phyloP scores from a whole-genome alignment of 2,329 filamentous ascomycete species.

The Neospermospora avenae region DNA sequence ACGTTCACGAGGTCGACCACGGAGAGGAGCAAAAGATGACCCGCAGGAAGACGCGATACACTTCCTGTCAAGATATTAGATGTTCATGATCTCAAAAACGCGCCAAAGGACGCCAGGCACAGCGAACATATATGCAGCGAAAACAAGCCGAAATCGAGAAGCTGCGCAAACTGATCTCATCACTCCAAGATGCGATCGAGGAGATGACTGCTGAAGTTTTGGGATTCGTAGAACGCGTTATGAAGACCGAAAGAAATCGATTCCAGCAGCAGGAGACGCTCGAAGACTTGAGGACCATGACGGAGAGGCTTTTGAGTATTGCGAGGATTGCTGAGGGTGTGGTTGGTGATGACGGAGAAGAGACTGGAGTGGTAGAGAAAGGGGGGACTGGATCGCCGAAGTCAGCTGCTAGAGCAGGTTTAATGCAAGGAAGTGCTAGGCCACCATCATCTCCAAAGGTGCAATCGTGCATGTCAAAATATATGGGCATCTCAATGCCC shows the following conservation, averaged over 20 bases:
- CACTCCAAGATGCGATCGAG: slow-evolving; percentile 7
- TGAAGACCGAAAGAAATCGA: background rate
- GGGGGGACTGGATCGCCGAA: background rate
- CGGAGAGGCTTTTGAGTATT: background rate
- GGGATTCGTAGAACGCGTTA: background rate
- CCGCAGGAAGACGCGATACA: background rate
- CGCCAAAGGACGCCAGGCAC: slow-evolving; percentile 1
- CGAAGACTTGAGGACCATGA: slow-evolving; percentile 2
- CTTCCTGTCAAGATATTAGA: background rate
- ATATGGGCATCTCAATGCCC: background rate
- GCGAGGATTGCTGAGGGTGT: slow-evolving; percentile 1
- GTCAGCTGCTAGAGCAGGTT: background rate
- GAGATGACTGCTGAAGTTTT: slow-evolving; percentile 7
- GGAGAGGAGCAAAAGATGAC: slow-evolving; percentile 3
- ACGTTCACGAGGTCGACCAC: slow-evolving; percentile 2
- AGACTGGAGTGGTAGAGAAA: background rate
- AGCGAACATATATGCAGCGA: slow-evolving; percentile 1
- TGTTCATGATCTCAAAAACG: background rate
- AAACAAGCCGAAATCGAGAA: slow-evolving; percentile 9
- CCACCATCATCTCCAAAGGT: background rate
- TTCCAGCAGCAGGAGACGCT: background rate
- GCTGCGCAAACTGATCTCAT: background rate
- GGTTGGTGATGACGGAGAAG: background rate
- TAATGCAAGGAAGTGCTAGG: background rate
- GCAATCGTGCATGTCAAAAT: background rate